Evolutionary conservation across 2,329 filamentous ascomycete genomes (phyloP), one percentile per base, ranked within the genome.

Genomic region (Penicillium sp.): DNA sequence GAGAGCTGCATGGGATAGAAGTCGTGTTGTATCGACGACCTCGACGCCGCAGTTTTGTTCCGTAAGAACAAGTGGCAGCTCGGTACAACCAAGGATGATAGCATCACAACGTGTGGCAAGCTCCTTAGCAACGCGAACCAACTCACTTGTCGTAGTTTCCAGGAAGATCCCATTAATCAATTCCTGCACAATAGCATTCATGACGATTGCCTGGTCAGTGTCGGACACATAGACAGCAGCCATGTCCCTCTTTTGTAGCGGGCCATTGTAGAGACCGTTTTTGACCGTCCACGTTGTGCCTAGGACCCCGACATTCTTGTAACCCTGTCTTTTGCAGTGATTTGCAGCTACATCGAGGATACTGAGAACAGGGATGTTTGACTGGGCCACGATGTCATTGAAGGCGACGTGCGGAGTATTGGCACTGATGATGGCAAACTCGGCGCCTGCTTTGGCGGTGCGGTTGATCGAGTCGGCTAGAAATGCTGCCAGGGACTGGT

Each of bases 401-500:
- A 45, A 45, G 8, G 34, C 51, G 15, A 53, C 38, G 31, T 53
- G 51, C 6, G 41, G 35, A 15, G 41, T 52, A 6, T 52, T 53
- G 9, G 51, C 49, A 22, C 48, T 45, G n/a, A 53, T 52, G 37
- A 53, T 52, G 22, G 48, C 52, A 45, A 52, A 51, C 2, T 52
- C 48, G 3, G 52, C 52, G 6, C 48, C 48, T 15, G 52, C 52
- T 41, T 48, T 45, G 15, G 52, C 52, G 2, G 40, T 52, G 13
- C 45, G 28, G 19, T 53, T 52, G 32, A 53, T 52, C 1, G 52
- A 53, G 6, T 43, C 44, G 15, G 34, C 17, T n/a, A 53, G 28
- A 1, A 45, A 26, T 29, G 32, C 12, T 8, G 13, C 26, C 15
- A 48, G 28, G 2, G 45, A 31, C 13, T 42, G 17, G 6, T 32